Conservation (phyloP, 192 early-diverging fungal genomes). For the Gigaspora rosea region DNA sequence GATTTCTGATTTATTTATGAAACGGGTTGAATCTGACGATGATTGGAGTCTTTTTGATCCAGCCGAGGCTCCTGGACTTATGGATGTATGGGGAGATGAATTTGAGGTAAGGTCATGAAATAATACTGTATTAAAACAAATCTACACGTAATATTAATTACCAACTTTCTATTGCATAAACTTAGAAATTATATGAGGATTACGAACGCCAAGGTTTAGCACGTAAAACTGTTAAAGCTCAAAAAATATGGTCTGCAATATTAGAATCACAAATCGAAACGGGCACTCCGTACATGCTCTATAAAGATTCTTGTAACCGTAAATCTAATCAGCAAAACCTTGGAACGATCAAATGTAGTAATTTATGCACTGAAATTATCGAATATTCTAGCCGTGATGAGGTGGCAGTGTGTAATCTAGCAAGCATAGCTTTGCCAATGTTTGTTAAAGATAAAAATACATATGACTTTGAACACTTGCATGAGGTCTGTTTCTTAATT, state of each 20-base stretch:
- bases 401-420: constrained; percentile 97
- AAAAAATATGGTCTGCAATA: constrained; percentile 97
- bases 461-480: constrained; percentile 87
- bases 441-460: constrained; percentile 71
- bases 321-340: constrained; percentile 99
- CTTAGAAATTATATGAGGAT: constrained; percentile 64
- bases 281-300: constrained; percentile 97
- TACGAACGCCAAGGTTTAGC: constrained; percentile 88
- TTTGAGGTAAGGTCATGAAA: constrained; percentile 61
- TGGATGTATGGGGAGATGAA: constrained; percentile 91
- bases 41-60: constrained; percentile 97
- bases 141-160: background rate
- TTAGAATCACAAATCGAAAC: constrained; percentile 97
- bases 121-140: background rate
- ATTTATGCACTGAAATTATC: constrained; percentile 98
- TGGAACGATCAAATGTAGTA: constrained; percentile 98
- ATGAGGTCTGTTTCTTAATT: constrained; percentile 43
- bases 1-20: constrained; percentile 98
- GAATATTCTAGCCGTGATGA: constrained; percentile 95
- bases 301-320: constrained; percentile 99
- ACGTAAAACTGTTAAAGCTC: constrained; percentile 89
- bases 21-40: constrained; percentile 89
- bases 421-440: constrained; percentile 87
- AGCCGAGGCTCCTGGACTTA: constrained; percentile 86
- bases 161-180: background rate